Percentiles rank a stretch among this genome's conserved stretches.
phyloP scores from a whole-genome alignment of 306 rosid species.

The Ziziphus jujuba region DNA sequence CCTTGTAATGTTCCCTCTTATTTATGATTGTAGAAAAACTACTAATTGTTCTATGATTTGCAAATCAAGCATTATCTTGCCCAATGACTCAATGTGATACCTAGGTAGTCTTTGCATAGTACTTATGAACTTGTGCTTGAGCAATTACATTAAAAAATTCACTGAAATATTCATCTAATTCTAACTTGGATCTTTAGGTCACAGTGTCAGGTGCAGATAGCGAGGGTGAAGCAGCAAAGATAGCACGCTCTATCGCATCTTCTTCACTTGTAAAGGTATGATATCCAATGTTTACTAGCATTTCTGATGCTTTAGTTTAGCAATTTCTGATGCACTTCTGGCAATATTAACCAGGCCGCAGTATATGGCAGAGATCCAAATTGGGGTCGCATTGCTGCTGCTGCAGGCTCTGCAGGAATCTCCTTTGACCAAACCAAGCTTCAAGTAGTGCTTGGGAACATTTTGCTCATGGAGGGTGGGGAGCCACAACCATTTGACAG shows the following conservation, averaged over 20 bases:
- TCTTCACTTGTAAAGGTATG: constrained; percentile 86
- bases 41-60: too few species aligned
- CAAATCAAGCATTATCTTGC: too few species aligned
- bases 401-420: constrained; percentile 91
- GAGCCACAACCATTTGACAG: constrained; percentile 81
- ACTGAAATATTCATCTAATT: constrained; percentile 12
- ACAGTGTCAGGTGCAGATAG: constrained; percentile 65
- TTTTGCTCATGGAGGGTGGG: constrained; percentile 79
- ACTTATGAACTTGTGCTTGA: neutral
- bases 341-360: constrained; percentile 63
- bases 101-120: too few species aligned
- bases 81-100: too few species aligned
- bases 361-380: constrained; percentile 92
- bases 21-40: too few species aligned
- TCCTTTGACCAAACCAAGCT: constrained; percentile 69
- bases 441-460: constrained; percentile 73
- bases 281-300: constrained; percentile 12
- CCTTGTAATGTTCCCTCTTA: too few species aligned
- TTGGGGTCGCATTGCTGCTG: constrained; percentile 96
- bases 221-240: constrained; percentile 85
- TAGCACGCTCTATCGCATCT: constrained; percentile 89
- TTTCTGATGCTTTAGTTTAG: constrained; percentile 9
- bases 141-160: neutral
- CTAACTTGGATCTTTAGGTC: constrained; percentile 50
- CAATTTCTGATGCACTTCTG: constrained; percentile 11